Base-by-base conservation (phyloP, 2,329 filamentous ascomycete species). In the Fusarium humuli region DNA sequence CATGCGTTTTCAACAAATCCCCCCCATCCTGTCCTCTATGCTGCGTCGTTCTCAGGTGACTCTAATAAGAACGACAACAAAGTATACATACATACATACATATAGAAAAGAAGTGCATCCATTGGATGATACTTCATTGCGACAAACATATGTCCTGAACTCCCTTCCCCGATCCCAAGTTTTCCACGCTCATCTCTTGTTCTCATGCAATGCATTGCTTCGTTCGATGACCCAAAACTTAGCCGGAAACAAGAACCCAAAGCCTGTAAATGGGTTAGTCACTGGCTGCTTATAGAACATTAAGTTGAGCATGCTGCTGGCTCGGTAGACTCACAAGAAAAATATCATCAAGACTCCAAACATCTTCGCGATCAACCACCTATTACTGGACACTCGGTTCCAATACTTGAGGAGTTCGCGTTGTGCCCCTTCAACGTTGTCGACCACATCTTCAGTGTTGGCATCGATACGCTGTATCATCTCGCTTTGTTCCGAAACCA, bases 391-490 rank as follows among this genome's bases (percentile, higher is more conserved):
- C 29, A 98, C 94, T 42, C 94, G 88, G 29, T 90, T 92, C 95
- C 96, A 99, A 82, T 98, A 99, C 80, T 98, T 98, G 82, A 99
- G 89, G 77, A 99, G 80, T 81, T 99, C 95, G 69, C 94, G 87
- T 79, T 99, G 96, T 8, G 96, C 96, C 20, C 96, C 96, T 77
- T 97, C 90, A n/a, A 99, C 95, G 75, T 99, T 99, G 77, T 98
- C 95, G 57, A 99, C 95, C 8, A 99, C 94, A 75, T 98, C 94
- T 77, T 99, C 96, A 2, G 95, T 98, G 80, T 98, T 98, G 71
- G 95, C 95, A 76, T 98, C 95, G 77, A 98, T 98, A 52, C 95
- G 87, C 81, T 98, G 94, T 71, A 99, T 97, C 92, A 97, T 97
- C 81, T 98, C 96, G 67, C 93, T 94, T 82, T 99, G 96, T 80